Conservation (phyloP, 331 rosid species). For the Rosa hybrid region DNA sequence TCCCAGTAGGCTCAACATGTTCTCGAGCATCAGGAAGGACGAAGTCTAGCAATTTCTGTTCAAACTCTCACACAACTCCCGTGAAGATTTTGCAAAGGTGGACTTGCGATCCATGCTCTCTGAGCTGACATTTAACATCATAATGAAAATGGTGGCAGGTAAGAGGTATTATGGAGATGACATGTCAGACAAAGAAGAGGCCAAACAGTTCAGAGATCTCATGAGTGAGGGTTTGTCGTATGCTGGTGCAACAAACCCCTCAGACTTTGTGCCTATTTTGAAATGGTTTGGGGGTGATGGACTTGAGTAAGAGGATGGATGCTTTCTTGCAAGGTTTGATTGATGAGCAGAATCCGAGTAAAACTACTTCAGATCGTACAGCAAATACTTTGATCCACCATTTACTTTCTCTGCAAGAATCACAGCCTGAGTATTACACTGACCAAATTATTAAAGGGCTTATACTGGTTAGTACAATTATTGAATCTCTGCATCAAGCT, state of each 20-base stretch:
- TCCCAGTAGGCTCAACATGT: constrained; percentile 20
- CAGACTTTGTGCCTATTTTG: constrained; percentile 38
- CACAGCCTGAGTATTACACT: constrained; percentile 45
- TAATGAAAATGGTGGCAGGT: constrained; percentile 60
- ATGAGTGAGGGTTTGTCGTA: constrained; percentile 28
- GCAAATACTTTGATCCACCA: constrained; percentile 28
- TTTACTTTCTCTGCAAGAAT: constrained; percentile 35
- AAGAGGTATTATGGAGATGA: constrained; percentile 55
- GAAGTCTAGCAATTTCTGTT: constrained; percentile 14
- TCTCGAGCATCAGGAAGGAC: constrained; percentile 6
- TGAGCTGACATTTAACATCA: constrained; percentile 51
- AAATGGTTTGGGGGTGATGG: constrained; percentile 36
- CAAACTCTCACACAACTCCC: not conserved
- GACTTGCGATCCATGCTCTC: constrained; percentile 34
- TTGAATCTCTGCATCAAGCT: not conserved
- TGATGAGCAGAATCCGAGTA: constrained; percentile 39
- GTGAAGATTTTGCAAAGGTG: constrained; percentile 16
- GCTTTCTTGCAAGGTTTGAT: constrained; percentile 44
- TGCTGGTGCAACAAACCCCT: constrained; percentile 31
- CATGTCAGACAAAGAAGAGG: constrained; percentile 31
- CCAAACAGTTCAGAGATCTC: constrained; percentile 35
- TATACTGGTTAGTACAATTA: constrained; percentile 33
- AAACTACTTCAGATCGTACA: not conserved
- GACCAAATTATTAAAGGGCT: constrained; percentile 53
- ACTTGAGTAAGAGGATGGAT: constrained; percentile 30